Base-by-base conservation (phyloP, 2,329 filamentous ascomycete genomes). In the Paraconiothyrium brasiliense region DNA sequence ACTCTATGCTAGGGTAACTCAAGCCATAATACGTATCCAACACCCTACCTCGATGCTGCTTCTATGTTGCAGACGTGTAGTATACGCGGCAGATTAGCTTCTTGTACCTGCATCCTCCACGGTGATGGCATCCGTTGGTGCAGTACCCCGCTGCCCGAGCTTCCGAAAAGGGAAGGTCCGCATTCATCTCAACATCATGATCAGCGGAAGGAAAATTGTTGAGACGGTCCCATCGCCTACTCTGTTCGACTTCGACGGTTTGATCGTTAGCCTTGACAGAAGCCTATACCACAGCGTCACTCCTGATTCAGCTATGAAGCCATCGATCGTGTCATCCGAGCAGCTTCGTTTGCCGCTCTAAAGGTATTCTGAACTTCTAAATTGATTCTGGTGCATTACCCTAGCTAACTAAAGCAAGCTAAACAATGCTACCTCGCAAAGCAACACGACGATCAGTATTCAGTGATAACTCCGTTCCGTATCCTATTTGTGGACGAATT, bases 81-180 rank as follows among this genome's bases (percentile, higher is more conserved):
- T 30, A 6, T 30, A 30, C 27, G 6, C 27, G 6, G 6, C 27
- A 1, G 6, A 30, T 30, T 30, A 30, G 27, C 7, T 43, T 20
- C n/a, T 2, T 43, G 50, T 54, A 44, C 37, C 37, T 54, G 51
- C 51, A 43, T 44, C 2, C 11, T 39, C 20, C 20, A 32, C 20
- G 16, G 14, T 30, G 35, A 44, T 44, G 22, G 37, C 35, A 16
- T 30, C 24, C 22, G 37, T 32, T 9, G 9, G 10, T 20, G 35
- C 39, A 43, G 24, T 43, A 44, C 51, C 51, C 51, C 51, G 51
- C 51, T 54, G 24, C 51, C 22, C 24, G 24, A 4, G 4, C 35
- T 30, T 43, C 51, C 51, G 22, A 22, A 54, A 54, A 13, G 44
- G 51, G 51, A 54, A 54, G 51, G 51, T 54, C 51, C 32, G 1